phyloP scores from a whole-genome alignment of 2,329 filamentous ascomycete species.

The Apiospora koreana region DNA sequence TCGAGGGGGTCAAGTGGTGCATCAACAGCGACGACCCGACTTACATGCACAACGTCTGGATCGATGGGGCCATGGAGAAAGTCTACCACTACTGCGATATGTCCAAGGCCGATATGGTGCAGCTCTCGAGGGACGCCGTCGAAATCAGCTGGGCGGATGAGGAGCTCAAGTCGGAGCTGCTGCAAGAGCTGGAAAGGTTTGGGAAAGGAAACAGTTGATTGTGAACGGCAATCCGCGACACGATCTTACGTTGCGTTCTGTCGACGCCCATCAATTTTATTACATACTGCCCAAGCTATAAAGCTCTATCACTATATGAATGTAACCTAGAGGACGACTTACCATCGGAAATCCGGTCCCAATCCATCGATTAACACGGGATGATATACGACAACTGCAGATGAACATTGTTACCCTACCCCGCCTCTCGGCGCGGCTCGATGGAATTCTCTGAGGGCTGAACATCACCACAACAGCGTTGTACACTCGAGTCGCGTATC shows the following conservation, averaged over 20 bases:
- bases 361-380: background rate
- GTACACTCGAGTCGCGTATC: background rate
- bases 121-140: slow-evolving; percentile 42
- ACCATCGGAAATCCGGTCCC: background rate
- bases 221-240: background rate
- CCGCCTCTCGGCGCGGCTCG: background rate
- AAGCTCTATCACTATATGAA: background rate
- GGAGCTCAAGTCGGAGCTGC: slow-evolving; percentile 34
- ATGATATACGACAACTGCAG: background rate
- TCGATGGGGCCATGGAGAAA: slow-evolving; percentile 48
- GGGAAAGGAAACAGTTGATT: background rate
- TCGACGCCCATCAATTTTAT: background rate
- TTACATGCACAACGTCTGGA: slow-evolving; percentile 57
- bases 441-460: background rate
- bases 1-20: slow-evolving; percentile 44
- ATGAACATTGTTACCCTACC: background rate
- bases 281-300: background rate
- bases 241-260: too few species aligned
- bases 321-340: background rate
- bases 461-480: background rate
- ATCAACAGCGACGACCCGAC: slow-evolving; percentile 76
- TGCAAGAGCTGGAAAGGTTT: slow-evolving; percentile 25
- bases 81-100: slow-evolving; percentile 42
- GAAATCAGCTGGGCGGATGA: slow-evolving; percentile 48
- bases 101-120: slow-evolving; percentile 42